Evolutionary conservation across 306 rosid genomes (phyloP), one percentile per base, ranked within the genome.

Genomic region (Echinosophora koreensis): DNA sequence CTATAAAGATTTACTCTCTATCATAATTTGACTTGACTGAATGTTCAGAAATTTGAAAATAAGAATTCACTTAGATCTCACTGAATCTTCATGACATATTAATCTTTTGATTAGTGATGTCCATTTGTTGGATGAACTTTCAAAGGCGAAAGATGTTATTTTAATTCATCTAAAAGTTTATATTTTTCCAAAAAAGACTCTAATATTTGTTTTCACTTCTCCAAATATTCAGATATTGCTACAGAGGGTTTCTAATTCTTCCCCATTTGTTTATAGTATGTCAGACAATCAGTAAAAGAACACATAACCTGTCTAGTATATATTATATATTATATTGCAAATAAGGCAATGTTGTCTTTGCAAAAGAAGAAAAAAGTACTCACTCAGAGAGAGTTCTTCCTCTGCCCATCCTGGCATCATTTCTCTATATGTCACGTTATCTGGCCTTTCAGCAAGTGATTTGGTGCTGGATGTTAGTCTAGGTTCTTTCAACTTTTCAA

Each of bases 401-500:
- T 82, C 88, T 56, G 87, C 68, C 77, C 86, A 86, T 82, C 91
- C 96, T 7, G 84, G 97, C 66, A 87, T 66, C 95, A 91, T 88
- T 79, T 89, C 95, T 28, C 60, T 61, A 69, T 89, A 89, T 80
- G 55, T 81, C 51, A 87, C 69, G 39, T 76, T 77, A 74, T 46
- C 82, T 30, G 49, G 66, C 50, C 52, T 72, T 30, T 76, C 71
- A 2, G 41, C 54, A 51, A 14, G 52, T 14, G 69, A 8, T 57
- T 76, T 80, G 66, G 64, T 13, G 13, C 1, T 69, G 66, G 28
- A 79, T 57, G 13, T 13, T 71, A 58, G 22, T 73, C 64, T 84
- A 13, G 87, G 86, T 9, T 77, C 84, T 79, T 90, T 89, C 57
- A 85, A 30, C 70, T 12, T 76, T 27, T 85, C 77, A 58, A 82